phyloP scores from a whole-genome alignment of 1,139 yeast genomes.

The Lodderomyces elongisporus region DNA sequence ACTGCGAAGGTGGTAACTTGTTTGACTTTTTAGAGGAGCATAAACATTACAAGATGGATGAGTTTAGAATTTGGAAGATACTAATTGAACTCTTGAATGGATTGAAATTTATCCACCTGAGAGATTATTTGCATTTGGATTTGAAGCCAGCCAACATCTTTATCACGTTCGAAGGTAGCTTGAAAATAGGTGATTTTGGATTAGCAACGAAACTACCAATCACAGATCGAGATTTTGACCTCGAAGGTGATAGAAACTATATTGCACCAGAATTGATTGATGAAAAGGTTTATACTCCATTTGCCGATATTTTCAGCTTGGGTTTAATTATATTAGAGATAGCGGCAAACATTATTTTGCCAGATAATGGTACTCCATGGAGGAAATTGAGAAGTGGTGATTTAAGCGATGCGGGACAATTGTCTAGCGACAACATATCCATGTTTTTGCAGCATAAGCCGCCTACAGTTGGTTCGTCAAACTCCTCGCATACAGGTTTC shows the following conservation, averaged over 20 bases:
- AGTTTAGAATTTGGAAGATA: constrained; percentile 97
- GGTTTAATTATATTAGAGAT: constrained; percentile 91
- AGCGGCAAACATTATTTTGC: constrained; percentile 91
- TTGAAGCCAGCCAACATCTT: constrained; percentile 93
- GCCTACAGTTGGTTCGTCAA: constrained; percentile 4
- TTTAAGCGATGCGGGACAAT: constrained; percentile 86
- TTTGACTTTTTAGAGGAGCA: constrained; percentile 76
- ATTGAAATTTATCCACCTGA: constrained; percentile 70
- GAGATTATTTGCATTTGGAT: constrained; percentile 77
- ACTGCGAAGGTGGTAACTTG: constrained; percentile 89
- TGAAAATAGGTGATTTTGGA: constrained; percentile 82
- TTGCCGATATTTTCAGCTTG: constrained; percentile 90
- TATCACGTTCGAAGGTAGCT: constrained; percentile 88
- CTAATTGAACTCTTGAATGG: constrained; percentile 78
- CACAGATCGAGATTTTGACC: constrained; percentile 60
- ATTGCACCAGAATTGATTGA: constrained; percentile 95
- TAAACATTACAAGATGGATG: constrained; percentile 75
- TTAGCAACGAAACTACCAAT: constrained; percentile 52
- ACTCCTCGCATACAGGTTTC: constrained; percentile 4
- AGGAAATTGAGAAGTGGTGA: constrained; percentile 94
- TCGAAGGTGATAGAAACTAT: constrained; percentile 96
- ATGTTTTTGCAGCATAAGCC: constrained; percentile 38
- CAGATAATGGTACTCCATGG: constrained; percentile 98
- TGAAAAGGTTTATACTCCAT: constrained; percentile 76
- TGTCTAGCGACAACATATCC: constrained; percentile 54